Conservation (phyloP, 1,139 yeast genomes). For the Candida freyschussii region DNA sequence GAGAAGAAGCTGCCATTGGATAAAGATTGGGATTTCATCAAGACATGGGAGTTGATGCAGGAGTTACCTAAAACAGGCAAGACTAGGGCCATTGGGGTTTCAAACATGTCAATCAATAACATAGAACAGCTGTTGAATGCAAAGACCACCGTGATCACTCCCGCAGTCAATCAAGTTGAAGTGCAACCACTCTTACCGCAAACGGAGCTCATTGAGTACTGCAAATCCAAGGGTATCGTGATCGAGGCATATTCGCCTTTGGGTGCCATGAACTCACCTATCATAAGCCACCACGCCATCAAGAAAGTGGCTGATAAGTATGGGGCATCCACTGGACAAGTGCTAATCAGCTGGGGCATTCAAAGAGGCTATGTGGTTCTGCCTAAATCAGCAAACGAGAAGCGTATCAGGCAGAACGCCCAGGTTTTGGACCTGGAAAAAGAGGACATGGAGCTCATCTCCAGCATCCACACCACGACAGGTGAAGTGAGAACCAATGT, state of each 20-base stretch:
- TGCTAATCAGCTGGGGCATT: conserved; percentile 36
- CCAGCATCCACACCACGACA: no score
- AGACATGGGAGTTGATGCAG: conserved; percentile 36
- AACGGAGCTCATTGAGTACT: conserved; percentile 47
- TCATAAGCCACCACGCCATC: conserved; percentile 36
- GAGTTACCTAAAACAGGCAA: conserved; percentile 30
- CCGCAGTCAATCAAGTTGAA: conserved; percentile 55
- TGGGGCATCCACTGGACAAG: conserved; percentile 32
- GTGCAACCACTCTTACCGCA: conserved; percentile 60
- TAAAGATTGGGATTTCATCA: no score
- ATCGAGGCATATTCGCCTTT: conserved; percentile 49
- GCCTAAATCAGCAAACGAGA: conserved; percentile 43
- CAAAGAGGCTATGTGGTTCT: conserved; percentile 38
- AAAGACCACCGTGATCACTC: conserved; percentile 40
- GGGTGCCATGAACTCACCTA: no score
- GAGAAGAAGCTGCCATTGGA: no score
- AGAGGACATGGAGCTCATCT: no score
- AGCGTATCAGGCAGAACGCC: conserved; percentile 39
- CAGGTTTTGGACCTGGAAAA: conserved; percentile 39
- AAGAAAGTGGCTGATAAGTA: conserved; percentile 30
- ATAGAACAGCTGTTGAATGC: conserved; percentile 36
- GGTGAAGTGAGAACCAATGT: no score
- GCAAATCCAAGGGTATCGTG: conserved; percentile 38
- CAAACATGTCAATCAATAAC: conserved; percentile 44
- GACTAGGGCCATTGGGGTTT: conserved; percentile 43